phyloP scores from a whole-genome alignment of 148 eudicot genomes.

The Selenicereus undatus region DNA sequence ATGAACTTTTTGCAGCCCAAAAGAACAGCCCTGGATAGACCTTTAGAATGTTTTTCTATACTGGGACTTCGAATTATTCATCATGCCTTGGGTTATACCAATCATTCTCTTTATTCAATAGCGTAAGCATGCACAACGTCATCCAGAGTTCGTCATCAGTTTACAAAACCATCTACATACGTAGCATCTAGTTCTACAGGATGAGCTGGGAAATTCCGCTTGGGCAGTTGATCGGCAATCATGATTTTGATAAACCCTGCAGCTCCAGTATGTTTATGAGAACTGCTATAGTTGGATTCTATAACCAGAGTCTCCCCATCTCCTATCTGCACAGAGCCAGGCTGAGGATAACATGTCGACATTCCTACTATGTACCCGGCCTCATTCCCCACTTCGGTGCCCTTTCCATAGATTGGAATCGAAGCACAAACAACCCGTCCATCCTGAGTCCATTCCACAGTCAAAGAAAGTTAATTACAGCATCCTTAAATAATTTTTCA shows the following conservation, averaged over 20 bases:
- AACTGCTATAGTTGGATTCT: conserved; percentile 67
- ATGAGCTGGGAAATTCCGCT: neutral
- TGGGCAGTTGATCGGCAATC: conserved; percentile 49
- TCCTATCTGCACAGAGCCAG: conserved; percentile 52
- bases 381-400: conserved; percentile 72
- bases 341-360: conserved; percentile 82
- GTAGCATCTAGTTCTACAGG: neutral
- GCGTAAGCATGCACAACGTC: neutral
- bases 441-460: conserved; percentile 36
- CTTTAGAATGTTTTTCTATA: no score
- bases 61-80: no score
- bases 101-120: neutral
- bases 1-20: no score
- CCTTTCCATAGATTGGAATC: conserved; percentile 60
- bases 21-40: no score
- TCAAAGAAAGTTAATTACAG: neutral
- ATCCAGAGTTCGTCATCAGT: neutral
- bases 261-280: conserved; percentile 63
- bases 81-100: no score
- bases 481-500: neutral
- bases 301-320: conserved; percentile 63
- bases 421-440: conserved; percentile 76
- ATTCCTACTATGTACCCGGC: conserved; percentile 87
- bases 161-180: neutral
- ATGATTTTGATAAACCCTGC: conserved; percentile 82